Base-by-base conservation (phyloP, 441 rosid species). In the Rhodomyrtus psidioides region DNA sequence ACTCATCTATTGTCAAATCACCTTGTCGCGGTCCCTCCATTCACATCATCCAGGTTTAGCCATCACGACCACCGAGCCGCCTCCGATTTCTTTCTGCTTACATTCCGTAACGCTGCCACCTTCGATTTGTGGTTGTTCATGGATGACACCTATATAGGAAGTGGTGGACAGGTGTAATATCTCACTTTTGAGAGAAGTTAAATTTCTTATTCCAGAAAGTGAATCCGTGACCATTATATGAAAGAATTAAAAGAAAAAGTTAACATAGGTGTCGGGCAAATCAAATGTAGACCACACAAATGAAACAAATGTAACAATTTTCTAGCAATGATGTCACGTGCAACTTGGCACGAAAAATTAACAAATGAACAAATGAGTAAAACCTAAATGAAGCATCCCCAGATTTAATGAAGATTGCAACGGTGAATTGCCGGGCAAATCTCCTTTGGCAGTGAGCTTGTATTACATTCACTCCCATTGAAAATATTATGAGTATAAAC, bases 361-460 rank as follows among this genome's bases (percentile, higher is more conserved):
- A 30, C 19, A 30, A 30, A 65, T 65, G 26, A 65, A 30, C 46
- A 30, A 23, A 65, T 9, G 24, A 65, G 19, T 65, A 30, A 62
- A 65, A 65, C 46, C 46, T 34, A 65, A 30, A 65, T 65, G 76
- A 65, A 30, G 44, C 26, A 65, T 65, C 76, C 76, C 14, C 26
- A 65, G 76, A 65, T 74, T n/a, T 56, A 62, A 28, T 53, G 82
- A 79, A 56, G 13, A 84, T 39, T 88, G 90, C 87, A 83, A 39
- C 7, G 85, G 49, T n/a, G 87, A 81, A 87, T 82, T 88, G 59
- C 89, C 82, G 90, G 84, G 88, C 90, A 81, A 82, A 4, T 88
- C 86, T 86, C 83, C 88, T 54, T 57, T 55, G 81, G 90, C 79
- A 21, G 79, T 70, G 79, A 34, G 49, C 49, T 70, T 39, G 19